These are phyloP conservation scores for Plenodomus biglobosus DNA, from an alignment of 2,329 filamentous ascomycete species.

Conservation along the genomic window DNA sequence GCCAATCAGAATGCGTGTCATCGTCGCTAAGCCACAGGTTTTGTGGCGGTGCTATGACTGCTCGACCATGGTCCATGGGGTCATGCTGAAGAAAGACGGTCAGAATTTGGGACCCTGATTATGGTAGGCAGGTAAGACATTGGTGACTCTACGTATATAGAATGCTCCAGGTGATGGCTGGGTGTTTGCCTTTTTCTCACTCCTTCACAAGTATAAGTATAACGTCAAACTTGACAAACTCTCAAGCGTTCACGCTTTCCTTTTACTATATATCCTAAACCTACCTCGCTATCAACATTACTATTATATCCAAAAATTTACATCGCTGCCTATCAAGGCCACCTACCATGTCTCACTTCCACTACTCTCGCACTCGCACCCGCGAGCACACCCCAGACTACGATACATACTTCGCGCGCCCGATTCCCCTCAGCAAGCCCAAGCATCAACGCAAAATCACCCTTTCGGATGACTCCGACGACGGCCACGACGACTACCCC, in stretches of 20 bases:
- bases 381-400: conserved; percentile 23
- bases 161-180: conserved; percentile 1
- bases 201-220: background rate
- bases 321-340: background rate
- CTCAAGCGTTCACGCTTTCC: background rate
- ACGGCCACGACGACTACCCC: conserved; percentile 35
- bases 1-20: background rate
- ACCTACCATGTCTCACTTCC: conserved; percentile 29
- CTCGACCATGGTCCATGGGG: conserved; percentile 4
- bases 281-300: background rate
- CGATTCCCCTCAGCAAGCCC: conserved; percentile 25
- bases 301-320: background rate
- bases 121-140: conserved; percentile 18
- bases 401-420: conserved; percentile 18
- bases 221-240: background rate
- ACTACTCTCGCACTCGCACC: conserved; percentile 22
- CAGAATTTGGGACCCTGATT: background rate
- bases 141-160: conserved; percentile 12
- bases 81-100: conserved; percentile 8
- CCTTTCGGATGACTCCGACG: conserved; percentile 27
- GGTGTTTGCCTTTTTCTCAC: conserved; percentile 1
- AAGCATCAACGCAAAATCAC: conserved; percentile 28
- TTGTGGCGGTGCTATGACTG: conserved; percentile 2
- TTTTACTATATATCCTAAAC: too few species aligned
- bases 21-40: background rate